Evolutionary conservation across 768 basidiomycete genomes (phyloP), one percentile per base, ranked within the genome.

Genomic region (Lepiota brunneoincarnata): DNA sequence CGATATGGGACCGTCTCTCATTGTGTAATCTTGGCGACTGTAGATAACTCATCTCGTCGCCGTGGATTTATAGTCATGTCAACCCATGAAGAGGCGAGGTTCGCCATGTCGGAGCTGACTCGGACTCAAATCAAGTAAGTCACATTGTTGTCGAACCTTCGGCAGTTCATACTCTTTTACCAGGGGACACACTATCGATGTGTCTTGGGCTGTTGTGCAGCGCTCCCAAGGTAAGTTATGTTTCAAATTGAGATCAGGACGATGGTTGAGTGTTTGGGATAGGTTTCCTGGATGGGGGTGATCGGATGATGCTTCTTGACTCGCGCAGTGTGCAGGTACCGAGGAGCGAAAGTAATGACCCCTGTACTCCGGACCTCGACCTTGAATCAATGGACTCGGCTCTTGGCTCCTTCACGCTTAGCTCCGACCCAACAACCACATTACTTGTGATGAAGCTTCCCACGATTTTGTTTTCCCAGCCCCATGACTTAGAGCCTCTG

Each of bases 121-220:
- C 81, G 87, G 39, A 83, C 81, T 18, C 82, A 85, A 60, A 75
- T 89, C 58, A 87, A 86, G 89, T 89, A 60, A 51, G 75, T 59
- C 7, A 52, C n/a, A 3, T 31, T 14, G 7, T 50, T 18, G 17
- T n/a, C 11, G 36, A 6, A 18, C 26, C 42, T 55, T 41, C 58
- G 12, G 31, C 58, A 52, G 51, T 58, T 37, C 41, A 40, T 34
- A 43, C 46, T 11, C 38, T 36, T 31, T 11, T 45, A 9, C 37
- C n/a, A 91, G 87, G 63, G 87, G 89, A 6, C 85, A 91, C 62
- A 75, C 78, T 17, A 80, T 92, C 42, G 89, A 92, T 64, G 80
- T 92, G 48, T 91, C 89, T 5, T 92, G 89, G 89, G 90, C 89
- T 15, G 89, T 92, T 20, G 89, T 92, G 35, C 89, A 92, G 59